Evolutionary conservation across 2,329 filamentous ascomycete species (phyloP), one percentile per base, ranked within the genome.

Genomic region (Cladophialophora carrionii): DNA sequence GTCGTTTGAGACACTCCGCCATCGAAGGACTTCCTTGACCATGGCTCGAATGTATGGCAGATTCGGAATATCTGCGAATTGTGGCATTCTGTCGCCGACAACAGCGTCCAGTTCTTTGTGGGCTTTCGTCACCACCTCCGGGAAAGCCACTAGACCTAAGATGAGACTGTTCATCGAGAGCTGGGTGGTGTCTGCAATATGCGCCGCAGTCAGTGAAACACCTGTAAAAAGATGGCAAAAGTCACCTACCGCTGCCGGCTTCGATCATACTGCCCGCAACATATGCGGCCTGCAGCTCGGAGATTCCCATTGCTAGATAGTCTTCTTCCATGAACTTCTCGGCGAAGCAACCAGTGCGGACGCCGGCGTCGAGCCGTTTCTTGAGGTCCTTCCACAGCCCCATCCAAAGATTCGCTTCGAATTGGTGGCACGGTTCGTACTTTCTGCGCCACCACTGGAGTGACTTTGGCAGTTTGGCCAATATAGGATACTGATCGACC

Each of bases 221-320:
- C 8, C 17, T 7, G 5, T 10, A 71, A 70, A 0, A 72, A 64
- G 8, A 73, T 74, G 10, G 17, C 32, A 20, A 31, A 34, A 46
- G 6, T 48, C 24, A 56, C 55, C 22, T 41, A 63, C 53, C 61
- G 58, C 53, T 56, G 17, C 64, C 64, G 29, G 60, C 64, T 46
- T 63, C 61, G 6, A 66, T 58, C 60, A 66, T 55, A 62, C 69
- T 73, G 9, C 75, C 75, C 0, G 76, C 74, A 4, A 77, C 66
- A 52, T 75, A 77, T 1, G 75, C 74, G 3, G 74, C 75, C 65
- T 76, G 74, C 2, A 76, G 68, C 49, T 77, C 75, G 34, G 64
- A 73, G 51, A 78, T 73, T 7, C 74, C 75, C 59, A 76, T 74
- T 10, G 71, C 71, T 9, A 72, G 63, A 24, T 63, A 63, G n/a